phyloP scores from a whole-genome alignment of 805 yeast species.

The Metschnikowia baotianmanensis region DNA sequence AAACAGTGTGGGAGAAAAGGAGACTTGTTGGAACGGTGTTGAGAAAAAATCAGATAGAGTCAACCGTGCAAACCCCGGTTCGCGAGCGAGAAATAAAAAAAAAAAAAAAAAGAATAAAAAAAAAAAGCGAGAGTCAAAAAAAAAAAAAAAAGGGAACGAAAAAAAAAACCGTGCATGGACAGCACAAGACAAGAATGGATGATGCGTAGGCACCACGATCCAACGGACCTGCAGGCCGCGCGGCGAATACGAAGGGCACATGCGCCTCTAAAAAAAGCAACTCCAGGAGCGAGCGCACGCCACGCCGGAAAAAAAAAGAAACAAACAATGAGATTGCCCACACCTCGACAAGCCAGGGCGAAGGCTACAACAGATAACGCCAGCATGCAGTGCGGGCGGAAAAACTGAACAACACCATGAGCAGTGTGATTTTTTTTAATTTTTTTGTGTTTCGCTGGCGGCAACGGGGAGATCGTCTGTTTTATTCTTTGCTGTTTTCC shows the following conservation, averaged over 20 bases:
- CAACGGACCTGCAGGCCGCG: slow-evolving; percentile 15
- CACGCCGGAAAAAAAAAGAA: neutral
- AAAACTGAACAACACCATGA: no score
- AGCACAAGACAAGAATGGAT: slow-evolving; percentile 10
- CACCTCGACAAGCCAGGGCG: neutral
- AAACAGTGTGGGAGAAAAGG: slow-evolving; percentile 1
- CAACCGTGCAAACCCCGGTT: slow-evolving; percentile 9
- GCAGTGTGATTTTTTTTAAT: no score
- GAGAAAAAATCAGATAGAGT: neutral
- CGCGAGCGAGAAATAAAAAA: slow-evolving; percentile 11
- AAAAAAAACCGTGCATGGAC: neutral
- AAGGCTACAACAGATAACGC: neutral
- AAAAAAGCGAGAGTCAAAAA: slow-evolving; percentile 12
- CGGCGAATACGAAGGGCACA: slow-evolving; percentile 15
- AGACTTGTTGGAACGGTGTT: neutral
- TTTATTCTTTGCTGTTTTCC: no score
- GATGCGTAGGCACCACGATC: slow-evolving; percentile 13
- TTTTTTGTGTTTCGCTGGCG: no score
- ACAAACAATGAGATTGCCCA: neutral
- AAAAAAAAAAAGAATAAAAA: slow-evolving; percentile 6
- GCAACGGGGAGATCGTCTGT: no score
- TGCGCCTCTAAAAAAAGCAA: slow-evolving; percentile 8
- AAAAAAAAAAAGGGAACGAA: slow-evolving; percentile 4
- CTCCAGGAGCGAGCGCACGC: neutral
- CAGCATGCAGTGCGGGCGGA: neutral